These are phyloP conservation scores for Coemansia sp. DNA, from an alignment of 192 early-diverging fungal species.

Conservation along the genomic window DNA sequence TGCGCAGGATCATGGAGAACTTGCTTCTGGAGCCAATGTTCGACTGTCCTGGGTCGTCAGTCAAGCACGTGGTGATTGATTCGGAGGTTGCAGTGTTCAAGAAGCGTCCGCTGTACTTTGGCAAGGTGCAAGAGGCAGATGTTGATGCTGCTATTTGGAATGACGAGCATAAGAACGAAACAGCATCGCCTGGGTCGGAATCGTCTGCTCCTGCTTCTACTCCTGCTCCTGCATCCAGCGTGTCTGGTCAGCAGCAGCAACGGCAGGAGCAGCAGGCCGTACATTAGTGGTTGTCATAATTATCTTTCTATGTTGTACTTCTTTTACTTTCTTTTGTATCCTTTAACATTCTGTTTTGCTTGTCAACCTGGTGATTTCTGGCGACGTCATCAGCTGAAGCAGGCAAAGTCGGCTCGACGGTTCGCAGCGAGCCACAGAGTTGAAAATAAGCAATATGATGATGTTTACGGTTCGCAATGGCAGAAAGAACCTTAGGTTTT, in stretches of 20 bases:
- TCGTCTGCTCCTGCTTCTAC: not conserved
- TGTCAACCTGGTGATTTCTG: too few species aligned
- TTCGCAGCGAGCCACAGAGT: not conserved
- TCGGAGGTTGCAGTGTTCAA: conserved; percentile 63
- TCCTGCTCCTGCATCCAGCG: not conserved
- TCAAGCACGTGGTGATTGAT: conserved; percentile 72
- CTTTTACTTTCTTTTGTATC: not conserved
- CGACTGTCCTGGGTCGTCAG: conserved; percentile 72
- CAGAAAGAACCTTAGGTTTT: not conserved
- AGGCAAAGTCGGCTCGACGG: not conserved
- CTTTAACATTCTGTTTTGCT: too few species aligned
- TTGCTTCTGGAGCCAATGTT: conserved; percentile 80
- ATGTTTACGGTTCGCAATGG: not conserved
- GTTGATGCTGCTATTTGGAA: conserved; percentile 53
- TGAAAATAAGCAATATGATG: not conserved
- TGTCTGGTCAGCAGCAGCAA: conserved; percentile 1
- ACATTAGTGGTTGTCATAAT: not conserved
- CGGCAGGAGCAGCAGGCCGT: conserved; percentile 4
- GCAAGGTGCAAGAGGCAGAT: conserved; percentile 50
- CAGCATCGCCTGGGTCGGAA: too few species aligned
- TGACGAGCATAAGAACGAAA: conserved; percentile 26
- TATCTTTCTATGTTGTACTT: not conserved
- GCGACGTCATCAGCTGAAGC: not conserved
- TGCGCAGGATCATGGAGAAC: conserved; percentile 85
- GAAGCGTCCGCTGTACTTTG: conserved; percentile 66